These are phyloP conservation scores for Coprinellus aureogranulatus DNA, from an alignment of 768 basidiomycete genomes.

Conservation along the genomic window DNA sequence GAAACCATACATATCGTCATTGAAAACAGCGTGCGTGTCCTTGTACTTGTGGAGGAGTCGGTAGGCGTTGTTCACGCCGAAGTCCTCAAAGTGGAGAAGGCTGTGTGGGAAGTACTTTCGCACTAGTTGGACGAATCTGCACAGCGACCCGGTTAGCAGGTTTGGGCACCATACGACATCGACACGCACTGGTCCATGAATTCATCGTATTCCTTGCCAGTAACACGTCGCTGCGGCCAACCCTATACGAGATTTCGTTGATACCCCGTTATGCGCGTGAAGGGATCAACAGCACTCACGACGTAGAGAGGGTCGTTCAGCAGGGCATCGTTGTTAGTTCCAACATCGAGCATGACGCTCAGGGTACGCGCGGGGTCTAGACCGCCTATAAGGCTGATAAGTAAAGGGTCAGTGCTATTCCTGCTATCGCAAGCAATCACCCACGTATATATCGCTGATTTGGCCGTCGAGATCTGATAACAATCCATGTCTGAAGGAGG, in stretches of 20 bases:
- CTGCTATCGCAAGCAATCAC: slow-evolving; percentile 12
- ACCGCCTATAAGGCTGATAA: slow-evolving; percentile 56
- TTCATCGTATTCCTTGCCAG: slow-evolving; percentile 70
- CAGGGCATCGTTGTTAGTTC: slow-evolving; percentile 67
- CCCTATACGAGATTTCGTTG: slow-evolving; percentile 57
- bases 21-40: slow-evolving; percentile 68
- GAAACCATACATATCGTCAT: slow-evolving; percentile 71
- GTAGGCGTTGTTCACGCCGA: slow-evolving; percentile 76
- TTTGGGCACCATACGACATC: not conserved
- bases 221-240: slow-evolving; percentile 66
- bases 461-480: slow-evolving; percentile 67
- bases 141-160: too few species aligned
- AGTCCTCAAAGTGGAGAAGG: slow-evolving; percentile 84
- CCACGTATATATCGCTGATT: slow-evolving; percentile 75
- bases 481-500: not conserved
- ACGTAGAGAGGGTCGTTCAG: slow-evolving; percentile 66
- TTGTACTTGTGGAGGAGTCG: slow-evolving; percentile 61
- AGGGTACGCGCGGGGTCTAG: slow-evolving; percentile 60
- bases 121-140: slow-evolving; percentile 73
- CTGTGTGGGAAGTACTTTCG: slow-evolving; percentile 65
- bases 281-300: slow-evolving; percentile 37
- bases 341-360: slow-evolving; percentile 68
- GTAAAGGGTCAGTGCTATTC: not conserved
- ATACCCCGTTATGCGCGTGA: not conserved
- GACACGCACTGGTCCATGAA: slow-evolving; percentile 70